Percentiles rank a stretch among this genome's conserved stretches.
phyloP scores from a whole-genome alignment of 345 rosid genomes.

The Mallotus nudiflorus region DNA sequence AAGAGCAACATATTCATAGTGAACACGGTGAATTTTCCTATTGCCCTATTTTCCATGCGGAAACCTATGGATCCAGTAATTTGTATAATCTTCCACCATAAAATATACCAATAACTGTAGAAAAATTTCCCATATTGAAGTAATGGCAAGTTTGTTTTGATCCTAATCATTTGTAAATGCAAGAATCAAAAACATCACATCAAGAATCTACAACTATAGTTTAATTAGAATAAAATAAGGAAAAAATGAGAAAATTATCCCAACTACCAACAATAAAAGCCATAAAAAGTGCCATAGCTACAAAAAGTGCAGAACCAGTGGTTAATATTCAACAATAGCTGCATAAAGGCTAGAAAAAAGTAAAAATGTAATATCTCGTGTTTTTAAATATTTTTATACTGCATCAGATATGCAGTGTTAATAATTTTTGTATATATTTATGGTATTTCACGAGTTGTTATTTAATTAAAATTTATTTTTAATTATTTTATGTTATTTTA shows the following conservation, averaged over 20 bases:
- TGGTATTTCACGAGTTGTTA: too few relatives aligned
- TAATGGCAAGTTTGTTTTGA: slow-evolving; percentile 68
- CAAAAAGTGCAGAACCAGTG: too few relatives aligned
- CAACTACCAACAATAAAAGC: neutral
- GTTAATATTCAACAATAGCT: neutral
- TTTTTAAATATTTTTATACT: too few relatives aligned
- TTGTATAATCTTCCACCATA: slow-evolving; percentile 77
- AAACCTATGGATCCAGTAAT: slow-evolving; percentile 88
- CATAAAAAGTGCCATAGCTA: too few relatives aligned
- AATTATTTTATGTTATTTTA: too few relatives aligned
- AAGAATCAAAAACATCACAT: neutral
- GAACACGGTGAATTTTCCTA: slow-evolving; percentile 82
- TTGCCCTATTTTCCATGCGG: slow-evolving; percentile 88
- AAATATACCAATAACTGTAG: slow-evolving; percentile 74
- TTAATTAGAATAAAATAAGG: neutral
- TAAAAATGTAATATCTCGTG: too few relatives aligned
- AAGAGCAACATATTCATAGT: slow-evolving; percentile 86
- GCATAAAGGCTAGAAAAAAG: neutral
- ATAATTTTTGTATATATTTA: too few relatives aligned
- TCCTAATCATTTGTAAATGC: slow-evolving; percentile 61
- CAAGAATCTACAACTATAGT: neutral
- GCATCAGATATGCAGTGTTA: too few relatives aligned
- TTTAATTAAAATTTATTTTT: too few relatives aligned
- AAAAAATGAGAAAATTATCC: neutral
- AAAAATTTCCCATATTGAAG: slow-evolving; percentile 65